phyloP scores from a whole-genome alignment of 179 eudicot genomes.

The Beta macrorhiza region DNA sequence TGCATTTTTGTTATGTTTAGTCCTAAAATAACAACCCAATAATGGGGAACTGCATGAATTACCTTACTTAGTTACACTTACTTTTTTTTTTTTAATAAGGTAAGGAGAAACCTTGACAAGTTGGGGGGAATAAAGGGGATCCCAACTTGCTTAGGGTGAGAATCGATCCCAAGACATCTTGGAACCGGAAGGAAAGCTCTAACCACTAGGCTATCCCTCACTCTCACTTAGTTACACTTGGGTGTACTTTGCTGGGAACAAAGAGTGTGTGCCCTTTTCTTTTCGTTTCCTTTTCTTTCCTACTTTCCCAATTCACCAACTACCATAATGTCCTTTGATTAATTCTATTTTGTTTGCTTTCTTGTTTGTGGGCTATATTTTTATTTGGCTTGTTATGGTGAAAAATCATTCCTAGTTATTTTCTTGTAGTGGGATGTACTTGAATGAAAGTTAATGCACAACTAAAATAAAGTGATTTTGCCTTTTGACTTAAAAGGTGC shows the following conservation, averaged over 20 bases:
- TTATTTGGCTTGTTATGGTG: neutral
- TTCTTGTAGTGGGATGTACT: neutral
- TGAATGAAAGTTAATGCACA: conserved; percentile 8
- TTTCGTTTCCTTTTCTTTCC: neutral
- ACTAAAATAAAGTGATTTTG: neutral
- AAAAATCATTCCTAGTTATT: no score
- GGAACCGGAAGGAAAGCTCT: no score
- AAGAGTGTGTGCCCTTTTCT: neutral
- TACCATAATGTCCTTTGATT: conserved; percentile 8
- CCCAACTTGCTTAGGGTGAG: no score
- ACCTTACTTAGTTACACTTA: neutral
- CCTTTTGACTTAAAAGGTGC: neutral
- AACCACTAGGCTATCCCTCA: no score
- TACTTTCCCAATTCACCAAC: neutral
- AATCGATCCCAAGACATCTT: no score
- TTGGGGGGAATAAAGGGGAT: no score
- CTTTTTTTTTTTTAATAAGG: no score
- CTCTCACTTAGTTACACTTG: neutral
- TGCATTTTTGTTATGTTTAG: no score
- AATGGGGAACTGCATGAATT: neutral
- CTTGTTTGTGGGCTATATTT: conserved; percentile 9
- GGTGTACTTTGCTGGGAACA: conserved; percentile 10
- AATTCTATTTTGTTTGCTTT: neutral
- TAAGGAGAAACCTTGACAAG: no score
- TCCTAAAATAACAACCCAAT: neutral